phyloP scores from a whole-genome alignment of 768 basidiomycete genomes.

The Glaciozyma antarctica region DNA sequence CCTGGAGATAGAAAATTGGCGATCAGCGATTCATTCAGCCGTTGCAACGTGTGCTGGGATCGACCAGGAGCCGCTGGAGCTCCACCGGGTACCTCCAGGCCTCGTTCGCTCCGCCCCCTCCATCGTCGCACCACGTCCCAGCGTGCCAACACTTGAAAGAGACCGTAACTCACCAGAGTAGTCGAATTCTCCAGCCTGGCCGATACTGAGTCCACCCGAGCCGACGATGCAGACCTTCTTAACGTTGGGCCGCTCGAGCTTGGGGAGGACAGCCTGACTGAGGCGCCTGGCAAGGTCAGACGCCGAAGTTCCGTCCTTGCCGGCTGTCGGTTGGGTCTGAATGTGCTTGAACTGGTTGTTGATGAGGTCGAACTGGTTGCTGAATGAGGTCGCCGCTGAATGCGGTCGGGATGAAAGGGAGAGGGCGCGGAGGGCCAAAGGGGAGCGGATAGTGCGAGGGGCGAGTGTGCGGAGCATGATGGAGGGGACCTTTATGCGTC shows the following conservation, averaged over 20 bases:
- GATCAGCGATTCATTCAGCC: neutral
- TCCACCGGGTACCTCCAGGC: neutral
- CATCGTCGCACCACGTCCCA: too few relatives aligned
- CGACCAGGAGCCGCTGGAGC: neutral
- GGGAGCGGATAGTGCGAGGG: constrained; percentile 14
- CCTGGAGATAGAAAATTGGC: constrained; percentile 39
- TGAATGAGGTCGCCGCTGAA: constrained; percentile 21
- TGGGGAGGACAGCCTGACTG: constrained; percentile 87
- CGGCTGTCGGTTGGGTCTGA: constrained; percentile 13
- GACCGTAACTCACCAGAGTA: constrained; percentile 79
- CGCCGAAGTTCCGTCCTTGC: constrained; percentile 25
- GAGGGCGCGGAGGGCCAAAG: neutral
- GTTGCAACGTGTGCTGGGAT: neutral
- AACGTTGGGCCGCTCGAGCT: constrained; percentile 80
- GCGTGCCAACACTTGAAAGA: too few relatives aligned
- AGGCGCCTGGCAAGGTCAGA: constrained; percentile 88
- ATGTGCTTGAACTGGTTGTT: constrained; percentile 31
- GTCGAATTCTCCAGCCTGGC: constrained; percentile 98
- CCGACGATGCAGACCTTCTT: constrained; percentile 94
- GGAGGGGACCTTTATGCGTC: neutral
- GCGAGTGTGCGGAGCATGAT: constrained; percentile 31
- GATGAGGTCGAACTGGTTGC: constrained; percentile 13
- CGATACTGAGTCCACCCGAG: constrained; percentile 89
- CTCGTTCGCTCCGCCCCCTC: too few relatives aligned
- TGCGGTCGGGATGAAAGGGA: constrained; percentile 9